Percentiles rank a stretch among this genome's conserved stretches.
phyloP scores from a whole-genome alignment of 2,329 filamentous ascomycete species.

The Cordyceps cateniannulata region DNA sequence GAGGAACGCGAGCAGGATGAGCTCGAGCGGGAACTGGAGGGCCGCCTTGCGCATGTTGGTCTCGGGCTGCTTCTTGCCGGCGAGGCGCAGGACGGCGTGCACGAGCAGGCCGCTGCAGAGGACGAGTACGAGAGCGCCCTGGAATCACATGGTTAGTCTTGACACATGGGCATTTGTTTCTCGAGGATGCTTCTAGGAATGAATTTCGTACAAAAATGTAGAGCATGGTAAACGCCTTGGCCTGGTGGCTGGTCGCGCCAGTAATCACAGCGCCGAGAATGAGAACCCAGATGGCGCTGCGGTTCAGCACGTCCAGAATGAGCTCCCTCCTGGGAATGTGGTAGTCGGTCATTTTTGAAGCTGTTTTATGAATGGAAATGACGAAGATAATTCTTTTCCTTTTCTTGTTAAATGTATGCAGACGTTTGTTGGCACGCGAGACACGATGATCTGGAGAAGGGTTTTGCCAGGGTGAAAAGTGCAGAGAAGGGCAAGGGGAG shows the following conservation, averaged over 20 bases:
- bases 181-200: too few species aligned
- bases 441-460: neutral
- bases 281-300: neutral
- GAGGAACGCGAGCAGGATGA: neutral
- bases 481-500: neutral
- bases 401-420: neutral
- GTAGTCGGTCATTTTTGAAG: neutral
- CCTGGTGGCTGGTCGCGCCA: slow-evolving; percentile 6
- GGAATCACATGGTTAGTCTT: neutral
- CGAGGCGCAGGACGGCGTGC: neutral
- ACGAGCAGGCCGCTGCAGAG: neutral
- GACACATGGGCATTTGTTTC: too few species aligned
- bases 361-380: neutral
- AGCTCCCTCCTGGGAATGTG: neutral
- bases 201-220: slow-evolving; percentile 7
- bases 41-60: slow-evolving; percentile 7
- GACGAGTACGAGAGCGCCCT: neutral
- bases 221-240: slow-evolving; percentile 8
- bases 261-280: slow-evolving; percentile 1
- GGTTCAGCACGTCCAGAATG: slow-evolving; percentile 6
- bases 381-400: neutral
- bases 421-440: neutral
- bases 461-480: neutral
- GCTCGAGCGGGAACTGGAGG: neutral
- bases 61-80: neutral